Conservation (phyloP, 441 rosid genomes). For the Hypseocharis bilobata region DNA sequence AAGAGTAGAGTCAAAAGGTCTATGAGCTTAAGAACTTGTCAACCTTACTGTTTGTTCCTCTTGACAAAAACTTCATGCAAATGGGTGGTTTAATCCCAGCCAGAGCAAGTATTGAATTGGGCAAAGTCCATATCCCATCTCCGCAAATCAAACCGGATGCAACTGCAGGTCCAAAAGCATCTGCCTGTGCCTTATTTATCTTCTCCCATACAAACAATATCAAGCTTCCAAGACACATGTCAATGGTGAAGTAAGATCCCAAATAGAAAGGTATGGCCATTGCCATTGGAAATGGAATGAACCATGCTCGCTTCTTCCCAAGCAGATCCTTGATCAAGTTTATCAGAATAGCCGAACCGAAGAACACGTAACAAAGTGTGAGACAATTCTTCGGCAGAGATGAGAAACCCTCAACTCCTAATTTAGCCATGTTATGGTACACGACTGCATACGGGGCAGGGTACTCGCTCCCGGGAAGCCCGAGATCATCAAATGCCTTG, state of each 20-base stretch:
- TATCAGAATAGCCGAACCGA: slow-evolving; percentile 48
- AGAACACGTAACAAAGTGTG: slow-evolving; percentile 71
- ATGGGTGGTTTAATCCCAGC: slow-evolving; percentile 62
- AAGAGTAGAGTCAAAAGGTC: too few relatives aligned
- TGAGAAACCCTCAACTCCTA: slow-evolving; percentile 81
- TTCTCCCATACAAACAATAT: slow-evolving; percentile 64
- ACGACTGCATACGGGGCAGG: slow-evolving; percentile 82
- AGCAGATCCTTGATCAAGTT: slow-evolving; percentile 46
- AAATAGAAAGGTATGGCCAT: slow-evolving; percentile 96
- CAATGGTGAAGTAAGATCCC: slow-evolving; percentile 74
- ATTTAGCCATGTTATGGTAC: slow-evolving; percentile 79
- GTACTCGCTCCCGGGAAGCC: slow-evolving; percentile 70
- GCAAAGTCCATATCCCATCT: slow-evolving; percentile 88
- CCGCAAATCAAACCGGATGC: slow-evolving; percentile 65
- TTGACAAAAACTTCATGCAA: slow-evolving; percentile 59
- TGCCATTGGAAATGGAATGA: slow-evolving; percentile 87
- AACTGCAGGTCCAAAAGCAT: slow-evolving; percentile 57
- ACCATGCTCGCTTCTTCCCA: slow-evolving; percentile 42
- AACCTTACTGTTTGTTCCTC: slow-evolving; percentile 34
- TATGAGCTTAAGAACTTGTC: slow-evolving; percentile 29
- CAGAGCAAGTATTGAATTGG: slow-evolving; percentile 66
- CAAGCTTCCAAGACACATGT: slow-evolving; percentile 77
- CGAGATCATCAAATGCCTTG: slow-evolving; percentile 68
- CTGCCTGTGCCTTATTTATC: slow-evolving; percentile 41
- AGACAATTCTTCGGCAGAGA: slow-evolving; percentile 72